These are phyloP conservation scores for Stipa capillata DNA, from an alignment of 176 grass and related monocot species.

Conservation along the genomic window DNA sequence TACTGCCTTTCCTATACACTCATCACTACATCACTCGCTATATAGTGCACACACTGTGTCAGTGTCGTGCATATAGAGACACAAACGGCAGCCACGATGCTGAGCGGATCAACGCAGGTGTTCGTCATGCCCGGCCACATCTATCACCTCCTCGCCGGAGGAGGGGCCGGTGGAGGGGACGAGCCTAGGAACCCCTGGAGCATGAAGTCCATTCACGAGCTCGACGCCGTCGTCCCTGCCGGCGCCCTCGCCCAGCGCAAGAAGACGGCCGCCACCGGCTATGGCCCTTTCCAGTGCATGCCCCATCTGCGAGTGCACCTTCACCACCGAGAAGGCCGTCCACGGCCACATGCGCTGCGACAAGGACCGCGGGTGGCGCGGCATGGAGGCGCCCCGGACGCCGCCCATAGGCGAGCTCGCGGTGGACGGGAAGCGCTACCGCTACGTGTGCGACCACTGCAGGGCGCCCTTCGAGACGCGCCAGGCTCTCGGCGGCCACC, in stretches of 20 bases:
- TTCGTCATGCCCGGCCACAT: constrained; percentile 7
- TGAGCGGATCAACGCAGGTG: neutral
- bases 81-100: neutral
- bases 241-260: neutral
- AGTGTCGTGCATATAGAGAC: neutral
- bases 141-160: neutral
- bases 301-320: constrained; percentile 30
- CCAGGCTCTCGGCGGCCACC: constrained; percentile 73
- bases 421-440: neutral
- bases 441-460: constrained; percentile 37
- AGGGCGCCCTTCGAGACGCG: constrained; percentile 26
- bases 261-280: neutral
- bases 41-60: no score
- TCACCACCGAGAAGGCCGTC: constrained; percentile 27
- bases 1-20: no score
- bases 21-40: no score
- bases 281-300: neutral
- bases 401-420: neutral
- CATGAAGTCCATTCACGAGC: constrained; percentile 3
- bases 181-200: neutral
- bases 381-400: constrained; percentile 34
- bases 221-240: neutral
- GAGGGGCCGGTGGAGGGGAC: neutral
- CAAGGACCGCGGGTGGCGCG: constrained; percentile 36
- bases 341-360: constrained; percentile 58